Conservation (phyloP, 2,329 filamentous ascomycete species). For the Graphilbum fragrans region DNA sequence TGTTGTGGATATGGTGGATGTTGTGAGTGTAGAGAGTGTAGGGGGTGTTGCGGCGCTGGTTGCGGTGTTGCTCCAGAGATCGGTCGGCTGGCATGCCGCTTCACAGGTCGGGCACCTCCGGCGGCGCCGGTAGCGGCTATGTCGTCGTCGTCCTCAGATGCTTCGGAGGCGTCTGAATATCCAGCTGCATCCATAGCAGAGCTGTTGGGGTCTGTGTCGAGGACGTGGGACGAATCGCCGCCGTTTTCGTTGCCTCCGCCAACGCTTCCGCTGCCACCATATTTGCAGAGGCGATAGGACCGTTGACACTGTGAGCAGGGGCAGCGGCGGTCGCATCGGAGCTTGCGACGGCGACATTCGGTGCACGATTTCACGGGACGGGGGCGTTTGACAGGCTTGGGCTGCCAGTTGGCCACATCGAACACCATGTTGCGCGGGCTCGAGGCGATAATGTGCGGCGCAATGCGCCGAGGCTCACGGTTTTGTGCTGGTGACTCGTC, state of each 20-base stretch:
- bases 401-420: constrained; percentile 11
- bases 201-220: constrained; percentile 3
- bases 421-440: constrained; percentile 8
- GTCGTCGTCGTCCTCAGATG: constrained; percentile 10
- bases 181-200: constrained; percentile 5
- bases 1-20: no score
- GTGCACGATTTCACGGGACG: constrained; percentile 44
- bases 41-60: constrained; percentile 8
- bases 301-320: constrained; percentile 48
- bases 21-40: no score
- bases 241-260: constrained; percentile 19
- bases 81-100: constrained; percentile 18
- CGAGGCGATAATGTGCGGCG: no score
- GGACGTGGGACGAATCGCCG: constrained; percentile 12
- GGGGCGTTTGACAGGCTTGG: constrained; percentile 34
- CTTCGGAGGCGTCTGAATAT: constrained; percentile 13
- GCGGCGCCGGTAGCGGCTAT: constrained; percentile 2
- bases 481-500: no score
- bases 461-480: no score
- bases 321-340: constrained; percentile 41
- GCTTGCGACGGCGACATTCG: constrained; percentile 44
- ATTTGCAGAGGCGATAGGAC: constrained; percentile 40
- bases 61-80: constrained; percentile 8
- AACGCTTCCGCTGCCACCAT: constrained; percentile 30
- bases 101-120: constrained; percentile 20